phyloP scores from a whole-genome alignment of 805 yeast species.

The Candida krabiensis region DNA sequence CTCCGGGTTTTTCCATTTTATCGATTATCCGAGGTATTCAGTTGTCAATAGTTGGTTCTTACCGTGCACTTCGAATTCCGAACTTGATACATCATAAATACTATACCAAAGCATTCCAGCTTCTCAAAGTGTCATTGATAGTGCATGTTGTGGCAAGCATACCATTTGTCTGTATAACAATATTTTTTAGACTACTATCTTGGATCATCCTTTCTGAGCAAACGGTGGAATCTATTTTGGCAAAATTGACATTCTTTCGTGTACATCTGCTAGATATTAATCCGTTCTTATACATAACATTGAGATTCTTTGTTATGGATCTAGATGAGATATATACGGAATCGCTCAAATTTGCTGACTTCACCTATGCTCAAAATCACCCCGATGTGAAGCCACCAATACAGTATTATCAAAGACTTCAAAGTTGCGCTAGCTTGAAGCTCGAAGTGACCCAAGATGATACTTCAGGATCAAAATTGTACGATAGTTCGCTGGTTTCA shows the following conservation, averaged over 20 bases:
- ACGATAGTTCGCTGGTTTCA: constrained; percentile 1
- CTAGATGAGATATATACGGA: constrained; percentile 41
- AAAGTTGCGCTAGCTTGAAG: constrained; percentile 1
- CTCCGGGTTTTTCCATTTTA: constrained; percentile 49
- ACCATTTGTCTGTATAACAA: constrained; percentile 24
- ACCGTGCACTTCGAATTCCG: constrained; percentile 47
- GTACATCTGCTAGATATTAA: constrained; percentile 40
- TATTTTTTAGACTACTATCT: constrained; percentile 23
- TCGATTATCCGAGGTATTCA: constrained; percentile 56
- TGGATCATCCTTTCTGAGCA: constrained; percentile 13
- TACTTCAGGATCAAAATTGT: background rate
- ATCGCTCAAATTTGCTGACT: constrained; percentile 41
- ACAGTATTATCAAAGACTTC: constrained; percentile 12
- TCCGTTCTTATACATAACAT: constrained; percentile 38
- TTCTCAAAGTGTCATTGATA: constrained; percentile 37
- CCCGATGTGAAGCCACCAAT: constrained; percentile 31
- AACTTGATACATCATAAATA: constrained; percentile 35
- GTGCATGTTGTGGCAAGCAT: constrained; percentile 36
- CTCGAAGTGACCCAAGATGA: background rate
- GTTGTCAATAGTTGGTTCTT: constrained; percentile 49
- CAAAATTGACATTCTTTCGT: constrained; percentile 32
- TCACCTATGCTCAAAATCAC: constrained; percentile 37
- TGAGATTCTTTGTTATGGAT: constrained; percentile 37
- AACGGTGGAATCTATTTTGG: constrained; percentile 17
- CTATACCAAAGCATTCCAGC: constrained; percentile 36